Conservation (phyloP, 176 grass and related monocot genomes). For the Triticum dicoccoides region DNA sequence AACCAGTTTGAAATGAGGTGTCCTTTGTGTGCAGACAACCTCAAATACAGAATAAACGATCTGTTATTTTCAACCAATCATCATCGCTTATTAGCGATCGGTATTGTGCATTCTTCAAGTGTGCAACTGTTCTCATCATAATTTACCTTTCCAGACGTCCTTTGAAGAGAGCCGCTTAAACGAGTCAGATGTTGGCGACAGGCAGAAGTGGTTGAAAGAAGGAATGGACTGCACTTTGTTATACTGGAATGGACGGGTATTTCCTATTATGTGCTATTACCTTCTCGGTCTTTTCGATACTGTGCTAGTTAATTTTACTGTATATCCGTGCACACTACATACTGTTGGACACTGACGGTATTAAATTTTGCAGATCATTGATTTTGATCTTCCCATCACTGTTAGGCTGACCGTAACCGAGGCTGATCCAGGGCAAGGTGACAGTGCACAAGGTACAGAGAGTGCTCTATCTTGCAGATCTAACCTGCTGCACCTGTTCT, state of each 20-base stretch:
- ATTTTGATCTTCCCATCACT: constrained; percentile 84
- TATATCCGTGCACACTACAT: constrained; percentile 1
- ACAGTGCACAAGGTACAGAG: constrained; percentile 67
- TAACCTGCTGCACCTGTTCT: not conserved
- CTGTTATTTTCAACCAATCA: not conserved
- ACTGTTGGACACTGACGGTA: not conserved
- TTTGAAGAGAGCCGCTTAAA: constrained; percentile 86
- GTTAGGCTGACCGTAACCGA: constrained; percentile 77
- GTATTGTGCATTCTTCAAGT: not conserved
- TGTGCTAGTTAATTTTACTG: not conserved
- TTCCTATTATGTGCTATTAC: not conserved
- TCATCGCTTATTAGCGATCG: not conserved
- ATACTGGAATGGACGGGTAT: constrained; percentile 95
- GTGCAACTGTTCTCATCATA: constrained; percentile 16
- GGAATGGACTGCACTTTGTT: constrained; percentile 84
- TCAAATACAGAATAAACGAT: not conserved
- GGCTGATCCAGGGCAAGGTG: constrained; percentile 64
- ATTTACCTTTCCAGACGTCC: constrained; percentile 38
- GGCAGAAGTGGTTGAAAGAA: constrained; percentile 87
- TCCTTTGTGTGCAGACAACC: not conserved
- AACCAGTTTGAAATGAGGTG: not conserved
- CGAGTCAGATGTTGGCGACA: constrained; percentile 77
- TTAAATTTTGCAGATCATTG: constrained; percentile 66
- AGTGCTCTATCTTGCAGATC: not conserved
- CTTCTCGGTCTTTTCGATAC: not conserved